Percentiles rank a stretch among this genome's conserved stretches.
Evolutionary conservation across 257 asterid genomes (phyloP).

Genomic region (Rhazya stricta): DNA sequence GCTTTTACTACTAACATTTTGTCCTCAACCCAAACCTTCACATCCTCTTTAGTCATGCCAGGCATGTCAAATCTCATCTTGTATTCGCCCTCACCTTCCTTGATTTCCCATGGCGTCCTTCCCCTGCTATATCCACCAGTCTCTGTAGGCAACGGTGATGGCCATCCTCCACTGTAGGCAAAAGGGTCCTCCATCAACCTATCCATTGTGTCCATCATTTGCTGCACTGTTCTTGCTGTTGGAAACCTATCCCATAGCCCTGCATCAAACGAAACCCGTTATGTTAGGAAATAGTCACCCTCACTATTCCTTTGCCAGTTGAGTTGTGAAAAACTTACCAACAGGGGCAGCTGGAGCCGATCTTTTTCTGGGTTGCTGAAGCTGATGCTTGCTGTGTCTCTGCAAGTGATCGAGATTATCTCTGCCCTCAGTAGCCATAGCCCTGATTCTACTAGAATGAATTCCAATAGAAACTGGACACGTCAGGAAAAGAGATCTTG

Average conservation of each 20-base stretch:
- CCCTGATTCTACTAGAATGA: slow-evolving; percentile 13
- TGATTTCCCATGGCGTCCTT: slow-evolving; percentile 78
- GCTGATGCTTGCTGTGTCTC: slow-evolving; percentile 31
- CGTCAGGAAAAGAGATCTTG: slow-evolving; percentile 15
- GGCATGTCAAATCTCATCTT: slow-evolving; percentile 79
- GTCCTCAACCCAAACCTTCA: slow-evolving; percentile 66
- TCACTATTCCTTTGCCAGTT: neutral
- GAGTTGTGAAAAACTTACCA: slow-evolving; percentile 28
- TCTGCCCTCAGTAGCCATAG: slow-evolving; percentile 35
- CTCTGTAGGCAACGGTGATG: slow-evolving; percentile 16
- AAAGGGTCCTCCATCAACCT: slow-evolving; percentile 59
- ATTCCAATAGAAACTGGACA: slow-evolving; percentile 14
- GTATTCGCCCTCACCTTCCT: slow-evolving; percentile 53
- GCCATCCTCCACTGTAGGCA: slow-evolving; percentile 29
- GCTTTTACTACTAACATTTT: slow-evolving; percentile 62
- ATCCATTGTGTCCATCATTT: slow-evolving; percentile 84
- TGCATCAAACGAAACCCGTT: slow-evolving; percentile 8
- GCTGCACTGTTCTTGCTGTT: slow-evolving; percentile 67
- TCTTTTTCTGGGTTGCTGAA: slow-evolving; percentile 40
- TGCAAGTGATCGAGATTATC: slow-evolving; percentile 48
- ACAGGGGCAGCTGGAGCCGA: slow-evolving; percentile 42
- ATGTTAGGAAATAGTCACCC: too few relatives aligned
- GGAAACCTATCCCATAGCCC: slow-evolving; percentile 78
- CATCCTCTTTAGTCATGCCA: slow-evolving; percentile 67
- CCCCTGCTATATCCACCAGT: slow-evolving; percentile 41